Percentiles rank a stretch among this genome's conserved stretches.
These are phyloP conservation scores for Fonsecaea pedrosoi DNA, from an alignment of 2,329 filamentous ascomycete species.

Conservation along the genomic window DNA sequence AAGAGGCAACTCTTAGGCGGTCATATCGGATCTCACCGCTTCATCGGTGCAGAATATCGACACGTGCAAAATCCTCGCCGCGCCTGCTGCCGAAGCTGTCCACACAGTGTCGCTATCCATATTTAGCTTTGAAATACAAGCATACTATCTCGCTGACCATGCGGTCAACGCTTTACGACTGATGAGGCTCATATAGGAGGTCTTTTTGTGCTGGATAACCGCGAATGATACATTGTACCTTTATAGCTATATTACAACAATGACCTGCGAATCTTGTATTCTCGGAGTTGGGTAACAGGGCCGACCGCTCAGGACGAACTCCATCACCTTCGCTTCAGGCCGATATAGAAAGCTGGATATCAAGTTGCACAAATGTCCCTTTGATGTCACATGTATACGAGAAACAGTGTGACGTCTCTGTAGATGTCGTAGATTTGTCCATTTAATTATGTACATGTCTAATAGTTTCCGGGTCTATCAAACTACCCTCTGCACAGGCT, in stretches of 20 bases:
- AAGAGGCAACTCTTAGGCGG: not conserved
- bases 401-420: not conserved
- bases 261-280: constrained; percentile 56
- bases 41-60: not conserved
- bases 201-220: constrained; percentile 61
- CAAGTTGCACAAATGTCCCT: too few species aligned
- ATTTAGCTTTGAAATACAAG: constrained; percentile 52
- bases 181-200: constrained; percentile 56
- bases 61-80: not conserved
- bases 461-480: not conserved
- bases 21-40: not conserved
- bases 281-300: constrained; percentile 60
- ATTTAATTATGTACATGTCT: not conserved
- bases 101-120: constrained; percentile 53
- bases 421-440: not conserved
- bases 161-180: constrained; percentile 52
- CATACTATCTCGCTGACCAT: constrained; percentile 50
- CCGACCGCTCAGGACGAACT: constrained; percentile 45
- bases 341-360: too few species aligned
- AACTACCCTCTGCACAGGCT: not conserved
- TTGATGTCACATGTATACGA: too few species aligned
- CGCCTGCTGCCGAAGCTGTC: constrained; percentile 50
- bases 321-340: too few species aligned
- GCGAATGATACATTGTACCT: constrained; percentile 60
- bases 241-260: constrained; percentile 60